Percentiles rank a stretch among this genome's conserved stretches.
Evolutionary conservation across 2,329 filamentous ascomycete genomes (phyloP).

Genomic region (Pseudogymnoascus sp.): DNA sequence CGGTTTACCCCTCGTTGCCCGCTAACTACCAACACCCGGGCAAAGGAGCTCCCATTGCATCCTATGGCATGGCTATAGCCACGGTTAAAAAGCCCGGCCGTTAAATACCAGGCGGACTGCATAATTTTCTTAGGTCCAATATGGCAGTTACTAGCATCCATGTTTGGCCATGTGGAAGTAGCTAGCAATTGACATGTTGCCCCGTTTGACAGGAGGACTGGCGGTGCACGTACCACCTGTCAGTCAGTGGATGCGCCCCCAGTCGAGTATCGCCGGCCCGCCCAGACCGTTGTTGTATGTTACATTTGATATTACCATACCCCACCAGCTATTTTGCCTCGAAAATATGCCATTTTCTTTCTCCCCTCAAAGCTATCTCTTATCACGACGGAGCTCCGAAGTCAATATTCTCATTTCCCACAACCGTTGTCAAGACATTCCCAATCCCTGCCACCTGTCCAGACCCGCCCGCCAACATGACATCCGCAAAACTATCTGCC

Average conservation of each 20-base stretch:
- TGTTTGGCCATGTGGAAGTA: not conserved
- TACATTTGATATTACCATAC: not conserved
- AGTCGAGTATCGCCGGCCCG: not conserved
- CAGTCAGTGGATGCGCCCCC: not conserved
- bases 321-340: not conserved
- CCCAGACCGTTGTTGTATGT: not conserved
- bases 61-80: not conserved
- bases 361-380: not conserved
- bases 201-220: not conserved
- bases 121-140: not conserved
- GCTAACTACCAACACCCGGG: not conserved
- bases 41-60: not conserved
- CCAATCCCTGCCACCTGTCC: constrained; percentile 42
- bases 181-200: not conserved
- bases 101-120: too few species aligned
- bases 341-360: not conserved
- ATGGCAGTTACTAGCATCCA: not conserved
- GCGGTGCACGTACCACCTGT: not conserved
- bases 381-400: constrained; percentile 8
- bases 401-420: constrained; percentile 19
- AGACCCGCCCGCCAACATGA: constrained; percentile 42
- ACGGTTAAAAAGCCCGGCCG: not conserved
- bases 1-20: not conserved
- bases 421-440: constrained; percentile 35
- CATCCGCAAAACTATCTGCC: constrained; percentile 41